These are phyloP conservation scores for Millerozyma acaciae DNA, from an alignment of 805 yeast genomes.

Conservation along the genomic window DNA sequence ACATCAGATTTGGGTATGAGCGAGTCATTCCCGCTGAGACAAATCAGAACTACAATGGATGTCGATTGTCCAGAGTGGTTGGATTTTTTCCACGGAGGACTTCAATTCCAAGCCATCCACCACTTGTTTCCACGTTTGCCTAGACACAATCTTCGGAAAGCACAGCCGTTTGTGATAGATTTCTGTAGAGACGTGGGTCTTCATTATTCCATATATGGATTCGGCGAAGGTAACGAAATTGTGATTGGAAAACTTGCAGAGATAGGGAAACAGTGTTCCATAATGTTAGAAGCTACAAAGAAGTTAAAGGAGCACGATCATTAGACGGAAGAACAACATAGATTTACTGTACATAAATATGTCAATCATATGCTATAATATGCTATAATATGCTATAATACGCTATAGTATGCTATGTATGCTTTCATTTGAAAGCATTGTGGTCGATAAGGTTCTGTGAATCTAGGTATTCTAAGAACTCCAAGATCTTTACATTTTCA, in stretches of 20 bases:
- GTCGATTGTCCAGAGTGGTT: conserved; percentile 93
- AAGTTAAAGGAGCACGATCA: conserved; percentile 54
- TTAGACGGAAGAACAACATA: no score
- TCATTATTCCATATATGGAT: conserved; percentile 80
- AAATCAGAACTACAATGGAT: conserved; percentile 89
- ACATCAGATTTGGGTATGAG: conserved; percentile 79
- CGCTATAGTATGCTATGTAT: background rate
- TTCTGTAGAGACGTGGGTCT: conserved; percentile 77
- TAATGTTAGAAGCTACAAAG: conserved; percentile 69
- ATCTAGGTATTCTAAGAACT: conserved; percentile 32
- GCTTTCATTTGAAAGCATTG: conserved; percentile 10
- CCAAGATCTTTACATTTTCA: conserved; percentile 32
- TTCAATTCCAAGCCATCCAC: conserved; percentile 88
- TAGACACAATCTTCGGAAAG: conserved; percentile 76
- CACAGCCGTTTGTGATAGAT: conserved; percentile 66
- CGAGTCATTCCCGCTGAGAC: conserved; percentile 77
- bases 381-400: conserved; percentile 1
- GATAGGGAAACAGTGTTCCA: conserved; percentile 73
- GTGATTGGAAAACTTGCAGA: conserved; percentile 69
- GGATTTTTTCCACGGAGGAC: conserved; percentile 87
- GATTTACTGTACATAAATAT: background rate
- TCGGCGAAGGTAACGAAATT: conserved; percentile 68
- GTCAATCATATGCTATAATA: background rate
- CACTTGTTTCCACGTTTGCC: conserved; percentile 89
- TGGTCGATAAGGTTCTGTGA: conserved; percentile 26